Evolutionary conservation across 2,329 filamentous ascomycete species (phyloP).

Genomic region (Paraphoma chrysanthemicola): DNA sequence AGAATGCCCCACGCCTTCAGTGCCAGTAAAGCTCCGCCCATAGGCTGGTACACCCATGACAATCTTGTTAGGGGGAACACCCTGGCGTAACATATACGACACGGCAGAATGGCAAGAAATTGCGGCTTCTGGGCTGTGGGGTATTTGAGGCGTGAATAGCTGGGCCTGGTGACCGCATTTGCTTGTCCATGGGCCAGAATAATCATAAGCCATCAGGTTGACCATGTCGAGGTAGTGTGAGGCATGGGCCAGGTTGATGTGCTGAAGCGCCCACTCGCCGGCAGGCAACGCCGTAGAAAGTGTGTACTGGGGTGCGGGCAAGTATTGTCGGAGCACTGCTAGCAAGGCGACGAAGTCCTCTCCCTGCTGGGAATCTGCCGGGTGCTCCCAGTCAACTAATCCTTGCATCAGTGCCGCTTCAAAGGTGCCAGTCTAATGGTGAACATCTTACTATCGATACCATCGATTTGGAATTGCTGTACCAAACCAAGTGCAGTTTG

Average conservation of each 20-base stretch:
- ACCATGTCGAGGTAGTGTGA: slow-evolving; percentile 74
- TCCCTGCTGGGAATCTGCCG: slow-evolving; percentile 70
- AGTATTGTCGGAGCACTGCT: slow-evolving; percentile 67
- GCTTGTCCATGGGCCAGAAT: slow-evolving; percentile 73
- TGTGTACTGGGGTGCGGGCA: slow-evolving; percentile 73
- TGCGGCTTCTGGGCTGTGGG: slow-evolving; percentile 62
- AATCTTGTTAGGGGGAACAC: slow-evolving; percentile 74
- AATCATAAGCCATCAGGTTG: slow-evolving; percentile 84
- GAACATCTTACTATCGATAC: slow-evolving; percentile 72
- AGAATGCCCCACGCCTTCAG: slow-evolving; percentile 68
- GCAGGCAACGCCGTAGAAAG: slow-evolving; percentile 77
- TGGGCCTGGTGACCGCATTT: slow-evolving; percentile 78
- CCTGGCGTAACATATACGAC: slow-evolving; percentile 68
- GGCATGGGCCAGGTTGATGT: slow-evolving; percentile 71
- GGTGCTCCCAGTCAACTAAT: slow-evolving; percentile 82
- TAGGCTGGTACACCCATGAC: slow-evolving; percentile 78
- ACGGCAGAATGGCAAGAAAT: slow-evolving; percentile 71
- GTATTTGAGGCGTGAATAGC: slow-evolving; percentile 65
- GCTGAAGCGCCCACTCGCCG: slow-evolving; percentile 68
- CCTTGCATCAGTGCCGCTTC: slow-evolving; percentile 13
- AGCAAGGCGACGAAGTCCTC: slow-evolving; percentile 74
- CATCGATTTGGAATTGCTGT: slow-evolving; percentile 73
- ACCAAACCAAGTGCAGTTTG: slow-evolving; percentile 71
- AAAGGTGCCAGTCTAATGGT: neutral
- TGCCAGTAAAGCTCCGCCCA: slow-evolving; percentile 75